Percentiles rank a stretch among this genome's conserved stretches.
Conservation (phyloP, 108 stramenopile species). For the Asterionellopsis glacialis region DNA sequence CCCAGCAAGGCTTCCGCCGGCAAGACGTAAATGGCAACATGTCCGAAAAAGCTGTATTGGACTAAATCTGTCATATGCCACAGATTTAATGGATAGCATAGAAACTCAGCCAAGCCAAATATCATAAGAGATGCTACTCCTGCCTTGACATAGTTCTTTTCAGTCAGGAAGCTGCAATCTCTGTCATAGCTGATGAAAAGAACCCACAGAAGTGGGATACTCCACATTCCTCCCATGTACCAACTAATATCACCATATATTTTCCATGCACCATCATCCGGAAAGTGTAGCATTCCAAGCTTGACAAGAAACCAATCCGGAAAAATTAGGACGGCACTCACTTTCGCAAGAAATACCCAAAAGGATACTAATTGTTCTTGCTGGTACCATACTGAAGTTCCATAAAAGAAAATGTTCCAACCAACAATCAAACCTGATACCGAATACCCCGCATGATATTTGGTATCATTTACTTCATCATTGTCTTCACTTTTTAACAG, state of each 20-base stretch:
- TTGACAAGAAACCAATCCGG: conserved; percentile 8
- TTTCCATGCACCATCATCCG: conserved; percentile 1
- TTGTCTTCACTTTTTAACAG: too few relatives aligned
- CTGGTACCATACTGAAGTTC: too few relatives aligned
- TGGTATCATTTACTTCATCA: too few relatives aligned
- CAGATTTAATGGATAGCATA: background rate
- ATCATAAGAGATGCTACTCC: background rate
- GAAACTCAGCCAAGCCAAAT: background rate
- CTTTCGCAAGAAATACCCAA: conserved; percentile 1
- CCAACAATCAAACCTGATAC: too few relatives aligned
- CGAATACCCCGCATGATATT: too few relatives aligned
- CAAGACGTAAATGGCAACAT: conserved; percentile 7
- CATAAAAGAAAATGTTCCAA: too few relatives aligned
- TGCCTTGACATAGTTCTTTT: background rate
- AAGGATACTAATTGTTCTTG: conserved; percentile 1
- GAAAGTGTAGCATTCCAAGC: conserved; percentile 1
- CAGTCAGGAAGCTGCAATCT: background rate
- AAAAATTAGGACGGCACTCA: background rate
- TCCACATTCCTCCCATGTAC: conserved; percentile 11
- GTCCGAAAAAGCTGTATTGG: background rate
- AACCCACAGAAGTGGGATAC: background rate
- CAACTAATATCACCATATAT: background rate
- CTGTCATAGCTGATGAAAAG: background rate
- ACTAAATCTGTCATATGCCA: background rate
- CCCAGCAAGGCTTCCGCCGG: conserved; percentile 4